A percentile compares a stretch with the other conserved stretches of the same genome.
phyloP scores from a whole-genome alignment of 805 yeast genomes.

The Metschnikowia santaceciliae region DNA sequence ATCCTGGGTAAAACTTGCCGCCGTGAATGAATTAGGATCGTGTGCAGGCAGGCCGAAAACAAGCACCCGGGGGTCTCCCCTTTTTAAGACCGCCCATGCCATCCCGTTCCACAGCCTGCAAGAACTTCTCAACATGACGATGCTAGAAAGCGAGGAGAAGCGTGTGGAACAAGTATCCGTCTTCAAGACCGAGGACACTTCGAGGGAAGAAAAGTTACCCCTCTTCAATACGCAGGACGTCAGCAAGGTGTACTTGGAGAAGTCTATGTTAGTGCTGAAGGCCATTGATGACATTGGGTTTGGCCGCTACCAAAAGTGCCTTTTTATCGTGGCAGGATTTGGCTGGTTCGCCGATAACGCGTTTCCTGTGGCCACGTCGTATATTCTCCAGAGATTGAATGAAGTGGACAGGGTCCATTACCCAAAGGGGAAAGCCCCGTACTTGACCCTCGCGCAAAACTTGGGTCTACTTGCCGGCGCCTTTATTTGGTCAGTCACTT shows the following conservation, averaged over 20 bases:
- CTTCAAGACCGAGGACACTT: not conserved
- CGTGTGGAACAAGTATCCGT: not conserved
- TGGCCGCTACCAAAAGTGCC: constrained; percentile 23
- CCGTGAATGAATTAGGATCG: no score
- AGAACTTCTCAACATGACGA: not conserved
- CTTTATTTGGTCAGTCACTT: constrained; percentile 21
- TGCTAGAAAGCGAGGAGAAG: not conserved
- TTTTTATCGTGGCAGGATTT: constrained; percentile 25
- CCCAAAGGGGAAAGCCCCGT: constrained; percentile 31
- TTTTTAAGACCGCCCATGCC: no score
- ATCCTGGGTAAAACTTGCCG: no score
- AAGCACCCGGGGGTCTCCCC: no score
- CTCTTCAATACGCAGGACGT: constrained; percentile 14
- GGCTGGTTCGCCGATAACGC: constrained; percentile 39
- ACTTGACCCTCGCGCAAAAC: constrained; percentile 36
- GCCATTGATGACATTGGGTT: constrained; percentile 38
- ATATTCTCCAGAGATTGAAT: constrained; percentile 27
- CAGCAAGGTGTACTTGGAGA: constrained; percentile 10
- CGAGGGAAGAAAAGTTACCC: not conserved
- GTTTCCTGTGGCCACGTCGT: constrained; percentile 36
- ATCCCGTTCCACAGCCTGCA: no score
- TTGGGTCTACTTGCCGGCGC: constrained; percentile 26
- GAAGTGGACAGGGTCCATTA: constrained; percentile 36
- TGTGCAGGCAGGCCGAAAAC: no score
- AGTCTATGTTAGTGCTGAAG: constrained; percentile 35